Base-by-base conservation (phyloP, 768 basidiomycete species). In the Panaeolus papilionaceus region DNA sequence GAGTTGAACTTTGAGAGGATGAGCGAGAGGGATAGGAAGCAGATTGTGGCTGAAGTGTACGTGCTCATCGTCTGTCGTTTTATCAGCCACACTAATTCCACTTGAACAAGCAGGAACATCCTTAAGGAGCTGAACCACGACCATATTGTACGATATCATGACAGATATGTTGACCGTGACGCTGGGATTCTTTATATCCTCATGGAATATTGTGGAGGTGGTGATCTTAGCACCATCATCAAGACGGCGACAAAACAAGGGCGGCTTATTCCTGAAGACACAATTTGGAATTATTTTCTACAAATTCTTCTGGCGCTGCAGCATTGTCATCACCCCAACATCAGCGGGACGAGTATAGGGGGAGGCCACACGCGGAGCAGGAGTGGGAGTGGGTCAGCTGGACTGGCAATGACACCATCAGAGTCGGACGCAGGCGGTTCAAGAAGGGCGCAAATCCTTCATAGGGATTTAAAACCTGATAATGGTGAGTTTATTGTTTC, bases 201-300 rank as follows among this genome's bases (percentile, higher is more conserved):
- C 71, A 99, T 99, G 98, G 98, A 99, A 81, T 99, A 95, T 77
- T 99, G 98, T 75, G 96, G 95, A 4, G 96, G 96, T 23, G 98
- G 98, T 12, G 98, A 99, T 81, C 86, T 99, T 64, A 94, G 94
- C 1, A 82, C 86, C 40, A 79, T 98, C 74, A 98, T 99, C 78
- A 93, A 94, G 74, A 90, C 89, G 69, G 87, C 92, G 0, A 78
- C 83, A 68, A 90, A 89, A 75, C 83, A 87, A 65, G 88, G 85
- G 67, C 85, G 92, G 64, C 87, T 89, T 2, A 88, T 98, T 64
- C 86, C 94, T 0, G 98, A 99, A 80, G 96, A 98, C 69, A 92
- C 92, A 6, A 88, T 99, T 47, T 99, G 98, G 98, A 88, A 88
- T 73, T 98, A 97, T 76, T 96, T 99, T 74, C 89, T 94, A 82